Percentiles rank a stretch among this genome's conserved stretches.
Evolutionary conservation across 192 early-diverging fungal genomes (phyloP).

Genomic region (Backusella luteola): DNA sequence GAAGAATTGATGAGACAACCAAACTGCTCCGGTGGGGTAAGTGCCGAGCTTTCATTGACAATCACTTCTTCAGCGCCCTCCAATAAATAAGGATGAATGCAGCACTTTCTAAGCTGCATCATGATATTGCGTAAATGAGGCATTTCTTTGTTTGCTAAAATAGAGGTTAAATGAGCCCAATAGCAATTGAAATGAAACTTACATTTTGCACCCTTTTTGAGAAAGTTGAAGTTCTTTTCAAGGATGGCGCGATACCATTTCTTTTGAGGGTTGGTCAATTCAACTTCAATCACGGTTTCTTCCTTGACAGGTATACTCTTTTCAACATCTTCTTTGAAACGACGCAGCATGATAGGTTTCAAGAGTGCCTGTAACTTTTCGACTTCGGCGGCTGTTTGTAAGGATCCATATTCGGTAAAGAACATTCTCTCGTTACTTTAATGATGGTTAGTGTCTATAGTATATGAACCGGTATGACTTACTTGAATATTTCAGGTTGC

Average conservation of each 20-base stretch:
- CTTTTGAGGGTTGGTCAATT: slow-evolving; percentile 80
- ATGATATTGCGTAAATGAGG: slow-evolving; percentile 84
- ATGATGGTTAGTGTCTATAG: not conserved
- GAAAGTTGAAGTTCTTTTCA: slow-evolving; percentile 78
- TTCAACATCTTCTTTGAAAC: slow-evolving; percentile 90
- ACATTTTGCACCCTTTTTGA: slow-evolving; percentile 72
- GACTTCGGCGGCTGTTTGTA: slow-evolving; percentile 71
- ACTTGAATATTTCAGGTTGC: slow-evolving; percentile 58
- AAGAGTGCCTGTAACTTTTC: slow-evolving; percentile 72
- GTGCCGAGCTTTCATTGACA: slow-evolving; percentile 57
- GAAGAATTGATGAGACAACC: slow-evolving; percentile 69
- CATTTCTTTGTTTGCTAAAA: slow-evolving; percentile 47
- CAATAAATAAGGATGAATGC: slow-evolving; percentile 84
- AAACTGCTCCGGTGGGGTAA: slow-evolving; percentile 61
- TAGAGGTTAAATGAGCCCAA: not conserved
- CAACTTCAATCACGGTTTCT: slow-evolving; percentile 86
- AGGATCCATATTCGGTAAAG: slow-evolving; percentile 65
- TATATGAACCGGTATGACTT: not conserved
- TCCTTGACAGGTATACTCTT: slow-evolving; percentile 86
- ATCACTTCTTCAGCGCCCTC: slow-evolving; percentile 79
- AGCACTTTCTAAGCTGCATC: slow-evolving; percentile 89
- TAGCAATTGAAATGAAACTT: not conserved
- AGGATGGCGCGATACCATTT: slow-evolving; percentile 84
- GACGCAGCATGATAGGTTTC: slow-evolving; percentile 83
- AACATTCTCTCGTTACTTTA: slow-evolving; percentile 69